Percentiles rank a stretch among this genome's conserved stretches.
These are phyloP conservation scores for Deakozyma indianensis DNA, from an alignment of 805 yeast genomes.

Conservation along the genomic window DNA sequence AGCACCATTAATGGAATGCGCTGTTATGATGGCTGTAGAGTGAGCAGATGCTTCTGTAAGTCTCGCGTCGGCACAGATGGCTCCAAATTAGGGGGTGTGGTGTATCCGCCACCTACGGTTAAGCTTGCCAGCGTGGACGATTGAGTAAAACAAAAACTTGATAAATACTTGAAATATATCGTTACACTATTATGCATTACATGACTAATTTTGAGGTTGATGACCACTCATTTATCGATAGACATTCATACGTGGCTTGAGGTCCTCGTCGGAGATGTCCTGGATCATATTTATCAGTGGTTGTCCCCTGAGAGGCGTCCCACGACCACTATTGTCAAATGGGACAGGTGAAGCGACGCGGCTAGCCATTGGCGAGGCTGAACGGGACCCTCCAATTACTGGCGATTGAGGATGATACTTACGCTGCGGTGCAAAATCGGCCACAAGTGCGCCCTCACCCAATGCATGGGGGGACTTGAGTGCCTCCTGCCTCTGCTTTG, in stretches of 20 bases:
- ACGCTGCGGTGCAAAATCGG: constrained; percentile 1
- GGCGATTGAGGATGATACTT: neutral
- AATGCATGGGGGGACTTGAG: neutral
- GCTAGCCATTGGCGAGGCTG: neutral
- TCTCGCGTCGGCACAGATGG: too few species aligned
- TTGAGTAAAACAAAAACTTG: too few species aligned
- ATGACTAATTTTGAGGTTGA: neutral
- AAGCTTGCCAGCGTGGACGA: too few species aligned
- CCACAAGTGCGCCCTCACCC: neutral
- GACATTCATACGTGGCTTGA: neutral
- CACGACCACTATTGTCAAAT: neutral
- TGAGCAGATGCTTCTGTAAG: too few species aligned
- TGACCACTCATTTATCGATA: neutral
- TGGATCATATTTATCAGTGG: neutral
- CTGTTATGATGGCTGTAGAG: too few species aligned
- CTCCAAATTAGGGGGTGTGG: too few species aligned
- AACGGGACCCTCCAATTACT: neutral
- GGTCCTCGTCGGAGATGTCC: constrained; percentile 1
- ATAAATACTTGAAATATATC: too few species aligned
- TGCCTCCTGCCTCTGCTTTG: neutral
- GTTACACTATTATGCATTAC: neutral
- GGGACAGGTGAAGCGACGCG: neutral
- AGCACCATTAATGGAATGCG: too few species aligned
- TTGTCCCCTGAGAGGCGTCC: neutral
- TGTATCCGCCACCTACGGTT: too few species aligned